Base-by-base conservation (phyloP, 768 basidiomycete species). In the Mycena capillaripes region DNA sequence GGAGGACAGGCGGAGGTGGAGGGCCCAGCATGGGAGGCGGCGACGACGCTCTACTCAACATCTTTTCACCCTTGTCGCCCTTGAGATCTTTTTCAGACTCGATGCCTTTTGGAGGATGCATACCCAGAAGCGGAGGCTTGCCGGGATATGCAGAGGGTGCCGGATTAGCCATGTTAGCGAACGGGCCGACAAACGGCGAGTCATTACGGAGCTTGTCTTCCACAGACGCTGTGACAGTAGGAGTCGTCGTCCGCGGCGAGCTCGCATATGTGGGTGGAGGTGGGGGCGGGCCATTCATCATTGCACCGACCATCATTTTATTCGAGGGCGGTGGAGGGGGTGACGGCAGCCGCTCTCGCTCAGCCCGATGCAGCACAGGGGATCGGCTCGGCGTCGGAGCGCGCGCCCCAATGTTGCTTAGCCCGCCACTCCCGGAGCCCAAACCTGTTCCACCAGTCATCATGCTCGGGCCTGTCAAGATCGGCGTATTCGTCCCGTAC, bases 301-400 rank as follows among this genome's bases (percentile, higher is more conserved):
- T 72, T 23, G 74, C 70, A 17, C 74, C 74, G 55, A 75, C 74
- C 74, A 75, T 69, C 74, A 75, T 75, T 63, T 75, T 75, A 50
- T 66, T 72, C 10, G 74, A 69, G 8, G 59, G 40, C 17, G 73
- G n/a, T n/a, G n/a, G 69, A 2, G 70, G 66, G 9, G 73, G 69
- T 4, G 73, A 65, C 29, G 74, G 74, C n/a, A 68, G 17, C 21
- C 66, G 70, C 30, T 68, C 69, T 5, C 74, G 73, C 57, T 74
- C 73, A 12, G 72, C 23, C 10, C 70, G 74, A 66, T 71, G 70
- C 44, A 75, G 53, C 27, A 75, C 70, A 23, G 74, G 74, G 8
- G 74, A 75, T 4, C 74, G 60, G 30, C 70, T 72, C 46, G 74
- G 74, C 10, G 66, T 72, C 14, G 74, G 70, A 2, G 74, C 74